A percentile compares a stretch with the other conserved stretches of the same genome.
phyloP scores from a whole-genome alignment of 805 yeast genomes.

The Yarrowia sp. region DNA sequence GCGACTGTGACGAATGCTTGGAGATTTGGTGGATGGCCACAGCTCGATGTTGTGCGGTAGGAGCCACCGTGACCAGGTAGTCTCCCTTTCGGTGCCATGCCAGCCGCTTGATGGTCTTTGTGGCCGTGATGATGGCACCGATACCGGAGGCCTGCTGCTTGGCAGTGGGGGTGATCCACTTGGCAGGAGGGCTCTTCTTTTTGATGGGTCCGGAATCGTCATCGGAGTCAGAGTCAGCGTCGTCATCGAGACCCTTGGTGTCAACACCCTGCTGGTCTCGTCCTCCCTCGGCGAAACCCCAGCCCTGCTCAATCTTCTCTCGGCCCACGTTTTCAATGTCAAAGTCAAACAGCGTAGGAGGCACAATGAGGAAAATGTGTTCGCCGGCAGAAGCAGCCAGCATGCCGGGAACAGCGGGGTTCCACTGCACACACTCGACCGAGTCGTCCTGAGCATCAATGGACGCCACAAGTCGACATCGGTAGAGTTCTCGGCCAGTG shows the following conservation, averaged over 20 bases:
- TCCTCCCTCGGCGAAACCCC: constrained; percentile 65
- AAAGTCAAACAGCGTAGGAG: constrained; percentile 80
- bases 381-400: constrained; percentile 85
- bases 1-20: constrained; percentile 91
- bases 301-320: constrained; percentile 80
- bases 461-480: constrained; percentile 38
- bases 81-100: constrained; percentile 98
- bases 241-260: constrained; percentile 37
- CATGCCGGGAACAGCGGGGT: constrained; percentile 69
- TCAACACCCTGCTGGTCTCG: constrained; percentile 35
- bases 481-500: constrained; percentile 90
- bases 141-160: constrained; percentile 64
- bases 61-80: constrained; percentile 95
- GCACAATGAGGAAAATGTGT: constrained; percentile 71
- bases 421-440: constrained; percentile 83
- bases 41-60: constrained; percentile 82
- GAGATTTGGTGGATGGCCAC: constrained; percentile 93
- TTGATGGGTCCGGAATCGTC: constrained; percentile 36
- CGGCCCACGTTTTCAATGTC: constrained; percentile 80
- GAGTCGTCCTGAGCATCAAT: constrained; percentile 62
- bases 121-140: constrained; percentile 65
- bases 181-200: constrained; percentile 53
- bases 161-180: constrained; percentile 79
- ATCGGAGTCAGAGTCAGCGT: constrained; percentile 41
- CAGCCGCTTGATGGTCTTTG: constrained; percentile 67